Percentiles rank a stretch among this genome's conserved stretches.
Evolutionary conservation across 2,329 filamentous ascomycete genomes (phyloP).

Genomic region (Fusarium guadeloupense): DNA sequence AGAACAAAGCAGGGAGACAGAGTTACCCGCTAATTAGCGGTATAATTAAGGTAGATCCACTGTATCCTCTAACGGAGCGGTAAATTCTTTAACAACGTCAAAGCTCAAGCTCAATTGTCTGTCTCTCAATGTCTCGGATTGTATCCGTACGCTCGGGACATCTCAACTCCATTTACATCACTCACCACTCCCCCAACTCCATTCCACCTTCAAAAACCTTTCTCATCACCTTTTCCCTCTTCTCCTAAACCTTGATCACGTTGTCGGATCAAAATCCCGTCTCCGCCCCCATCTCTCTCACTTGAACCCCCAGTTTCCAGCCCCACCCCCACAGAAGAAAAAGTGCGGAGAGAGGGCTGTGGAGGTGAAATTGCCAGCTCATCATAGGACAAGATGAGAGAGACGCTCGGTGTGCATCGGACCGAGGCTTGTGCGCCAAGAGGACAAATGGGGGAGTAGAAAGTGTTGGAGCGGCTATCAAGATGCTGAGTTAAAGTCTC

Average conservation of each 20-base stretch:
- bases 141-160: too few relatives aligned
- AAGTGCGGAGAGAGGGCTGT: conserved; percentile 33
- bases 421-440: conserved; percentile 28
- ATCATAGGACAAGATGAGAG: not conserved
- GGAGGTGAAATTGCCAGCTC: not conserved
- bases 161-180: not conserved
- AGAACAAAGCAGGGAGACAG: not conserved
- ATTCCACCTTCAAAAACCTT: not conserved
- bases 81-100: not conserved
- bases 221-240: not conserved
- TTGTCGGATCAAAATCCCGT: not conserved
- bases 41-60: conserved; percentile 8
- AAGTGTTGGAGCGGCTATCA: conserved; percentile 12
- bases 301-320: conserved; percentile 7
- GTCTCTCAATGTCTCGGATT: too few relatives aligned
- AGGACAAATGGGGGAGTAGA: not conserved
- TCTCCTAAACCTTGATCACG: not conserved
- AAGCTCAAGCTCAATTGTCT: not conserved
- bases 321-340: conserved; percentile 35
- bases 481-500: not conserved
- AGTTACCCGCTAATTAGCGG: not conserved
- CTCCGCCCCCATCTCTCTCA: conserved; percentile 26
- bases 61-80: not conserved
- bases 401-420: conserved; percentile 30
- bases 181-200: not conserved